Base-by-base conservation (phyloP, 306 rosid species). In the Cicer arietinum region DNA sequence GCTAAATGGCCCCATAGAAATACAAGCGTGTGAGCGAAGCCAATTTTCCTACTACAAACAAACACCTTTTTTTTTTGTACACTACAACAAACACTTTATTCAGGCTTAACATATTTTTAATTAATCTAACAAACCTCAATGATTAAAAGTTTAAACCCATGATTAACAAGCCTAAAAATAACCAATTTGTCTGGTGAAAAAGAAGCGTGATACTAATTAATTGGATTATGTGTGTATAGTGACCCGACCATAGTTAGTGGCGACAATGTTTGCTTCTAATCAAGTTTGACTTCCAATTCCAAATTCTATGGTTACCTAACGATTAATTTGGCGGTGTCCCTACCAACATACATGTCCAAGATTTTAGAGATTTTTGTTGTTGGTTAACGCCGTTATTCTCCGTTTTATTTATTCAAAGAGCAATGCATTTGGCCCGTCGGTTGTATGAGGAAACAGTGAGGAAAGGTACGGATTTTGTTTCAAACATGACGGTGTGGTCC, bases 291-390 rank as follows among this genome's bases (percentile, higher is more conserved):
- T 74, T 79, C 39, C 74, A 80, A 74, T 30, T 30, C 37, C 37
- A 30, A 46, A 66, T 50, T 65, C 44, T 54, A 79, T 67, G 63
- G 60, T 73, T 57, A 90, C 93, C 91, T 42, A 85, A 84, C 91
- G 75, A 65, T 78, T 62, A 25, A 48, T 61, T 80, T 80, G 78
- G 80, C 78, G 85, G 90, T 86, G 90, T 86, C 91, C 96, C 96
- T 67, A 89, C 84, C 80, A 41, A 75, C 84, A 75, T 61, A 67
- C 80, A 76, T 51, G 41, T 2, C 45, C 44, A 63, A 79, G 72
- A 42, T 79, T 84, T 75, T 42, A 71, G 76, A 87, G 11, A 75
- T 84, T 68, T 89, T 67, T 46, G 16, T 57, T 59, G 67, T 47
- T 69, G 13, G 8, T 66, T 50, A 79, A 83, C 83, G 74, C 79